These are phyloP conservation scores for Hyaloperonospora brassicae DNA, from an alignment of 352 stramenopile genomes.

Conservation along the genomic window DNA sequence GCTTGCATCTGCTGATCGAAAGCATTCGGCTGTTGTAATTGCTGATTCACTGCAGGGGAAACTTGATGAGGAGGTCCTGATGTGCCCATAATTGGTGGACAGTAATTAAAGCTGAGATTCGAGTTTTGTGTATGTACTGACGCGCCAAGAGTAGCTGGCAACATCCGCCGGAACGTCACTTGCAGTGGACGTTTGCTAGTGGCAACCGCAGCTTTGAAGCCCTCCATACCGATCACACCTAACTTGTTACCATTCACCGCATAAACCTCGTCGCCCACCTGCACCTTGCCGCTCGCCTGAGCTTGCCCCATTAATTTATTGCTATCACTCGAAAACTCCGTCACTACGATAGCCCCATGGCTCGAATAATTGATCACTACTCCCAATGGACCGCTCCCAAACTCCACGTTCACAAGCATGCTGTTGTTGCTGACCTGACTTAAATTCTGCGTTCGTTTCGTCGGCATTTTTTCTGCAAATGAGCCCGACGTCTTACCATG, in stretches of 20 bases:
- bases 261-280: conserved; percentile 69
- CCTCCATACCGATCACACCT: conserved; percentile 70
- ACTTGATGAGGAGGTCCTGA: conserved; percentile 7
- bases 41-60: conserved; percentile 16
- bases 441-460: conserved; percentile 6
- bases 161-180: conserved; percentile 57
- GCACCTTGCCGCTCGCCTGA: conserved; percentile 57
- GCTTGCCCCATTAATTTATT: conserved; percentile 67
- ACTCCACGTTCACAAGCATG: conserved; percentile 56
- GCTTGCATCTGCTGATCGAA: conserved; percentile 14
- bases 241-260: conserved; percentile 63
- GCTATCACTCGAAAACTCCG: conserved; percentile 67
- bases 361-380: conserved; percentile 83
- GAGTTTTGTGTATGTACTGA: conserved; percentile 6
- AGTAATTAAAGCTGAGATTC: conserved; percentile 6
- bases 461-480: conserved; percentile 5
- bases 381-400: conserved; percentile 56
- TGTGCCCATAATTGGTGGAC: conserved; percentile 1
- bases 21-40: conserved; percentile 12
- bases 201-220: conserved; percentile 64
- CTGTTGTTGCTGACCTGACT: conserved; percentile 17
- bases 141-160: conserved; percentile 4
- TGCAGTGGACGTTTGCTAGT: conserved; percentile 50
- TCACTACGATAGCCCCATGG: conserved; percentile 64
- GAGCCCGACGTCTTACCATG: not conserved